phyloP scores from a whole-genome alignment of 306 rosid genomes.

The Coriaria nepalensis region DNA sequence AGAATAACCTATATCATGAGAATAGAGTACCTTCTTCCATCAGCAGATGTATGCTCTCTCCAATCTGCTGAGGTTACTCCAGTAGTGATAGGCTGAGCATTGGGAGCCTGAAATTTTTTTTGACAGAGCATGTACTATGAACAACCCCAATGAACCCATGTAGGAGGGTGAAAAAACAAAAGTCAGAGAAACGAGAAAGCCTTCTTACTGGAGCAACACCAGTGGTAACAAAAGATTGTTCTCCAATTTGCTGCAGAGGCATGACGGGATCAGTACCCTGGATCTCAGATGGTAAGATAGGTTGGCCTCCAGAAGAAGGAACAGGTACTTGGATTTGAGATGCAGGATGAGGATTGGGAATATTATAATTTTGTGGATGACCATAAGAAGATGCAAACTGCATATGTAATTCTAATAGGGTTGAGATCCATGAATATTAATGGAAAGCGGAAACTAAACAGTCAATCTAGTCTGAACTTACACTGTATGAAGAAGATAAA shows the following conservation, averaged over 20 bases:
- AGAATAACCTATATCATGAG: conserved; percentile 8
- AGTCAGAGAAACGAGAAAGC: conserved; percentile 12
- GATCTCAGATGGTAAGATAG: conserved; percentile 20
- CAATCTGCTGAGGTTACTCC: conserved; percentile 51
- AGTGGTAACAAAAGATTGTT: conserved; percentile 33
- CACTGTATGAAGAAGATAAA: conserved; percentile 55
- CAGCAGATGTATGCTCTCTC: conserved; percentile 78
- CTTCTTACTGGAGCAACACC: conserved; percentile 37
- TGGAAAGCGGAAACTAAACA: conserved; percentile 1
- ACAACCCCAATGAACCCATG: neutral
- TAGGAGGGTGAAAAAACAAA: neutral
- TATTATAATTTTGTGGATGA: conserved; percentile 44
- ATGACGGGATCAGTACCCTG: conserved; percentile 28
- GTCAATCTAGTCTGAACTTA: conserved; percentile 22
- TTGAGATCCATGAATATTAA: neutral
- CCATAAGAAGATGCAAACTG: conserved; percentile 66
- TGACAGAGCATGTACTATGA: neutral
- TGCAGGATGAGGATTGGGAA: conserved; percentile 38
- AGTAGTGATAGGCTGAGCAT: conserved; percentile 19
- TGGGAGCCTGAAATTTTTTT: conserved; percentile 31
- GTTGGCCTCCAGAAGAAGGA: conserved; percentile 34
- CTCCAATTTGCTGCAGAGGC: conserved; percentile 34
- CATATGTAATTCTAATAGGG: conserved; percentile 9
- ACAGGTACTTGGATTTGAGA: conserved; percentile 41
- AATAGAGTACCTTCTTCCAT: conserved; percentile 54